Evolutionary conservation across 1,284 basidiomycete species (phyloP).

Genomic region (Ustilago curta): DNA sequence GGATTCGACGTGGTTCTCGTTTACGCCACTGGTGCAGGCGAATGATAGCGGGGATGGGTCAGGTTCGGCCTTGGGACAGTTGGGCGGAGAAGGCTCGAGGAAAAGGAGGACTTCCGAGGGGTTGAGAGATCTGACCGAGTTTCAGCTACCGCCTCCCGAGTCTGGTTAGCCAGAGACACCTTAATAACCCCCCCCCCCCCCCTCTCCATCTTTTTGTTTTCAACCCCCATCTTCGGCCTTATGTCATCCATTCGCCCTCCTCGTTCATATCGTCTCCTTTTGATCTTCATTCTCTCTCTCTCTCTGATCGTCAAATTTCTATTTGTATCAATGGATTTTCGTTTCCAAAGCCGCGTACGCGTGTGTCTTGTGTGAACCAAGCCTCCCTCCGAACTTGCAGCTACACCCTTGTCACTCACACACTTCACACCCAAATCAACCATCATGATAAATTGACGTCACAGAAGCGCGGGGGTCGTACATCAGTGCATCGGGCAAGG

Average conservation of each 20-base stretch:
- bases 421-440: too few relatives aligned
- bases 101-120: conserved; percentile 40
- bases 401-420: too few relatives aligned
- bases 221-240: too few relatives aligned
- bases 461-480: conserved; percentile 1
- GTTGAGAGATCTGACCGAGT: conserved; percentile 33
- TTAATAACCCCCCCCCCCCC: neutral
- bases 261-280: too few relatives aligned
- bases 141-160: conserved; percentile 51
- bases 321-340: too few relatives aligned
- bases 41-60: conserved; percentile 13
- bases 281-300: too few relatives aligned
- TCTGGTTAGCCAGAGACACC: neutral
- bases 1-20: conserved; percentile 58
- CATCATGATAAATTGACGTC: too few relatives aligned
- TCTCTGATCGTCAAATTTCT: too few relatives aligned
- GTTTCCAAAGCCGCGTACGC: too few relatives aligned
- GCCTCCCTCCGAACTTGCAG: too few relatives aligned
- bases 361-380: too few relatives aligned
- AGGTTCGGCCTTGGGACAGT: conserved; percentile 41
- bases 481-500: neutral
- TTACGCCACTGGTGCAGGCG: conserved; percentile 48
- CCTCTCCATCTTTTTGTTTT: neutral
- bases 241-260: too few relatives aligned
- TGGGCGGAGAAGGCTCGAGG: conserved; percentile 52